Percentiles rank a stretch among this genome's conserved stretches.
These are phyloP conservation scores for Hygrophoropsis aurantiaca DNA, from an alignment of 768 basidiomycete species.

Conservation along the genomic window DNA sequence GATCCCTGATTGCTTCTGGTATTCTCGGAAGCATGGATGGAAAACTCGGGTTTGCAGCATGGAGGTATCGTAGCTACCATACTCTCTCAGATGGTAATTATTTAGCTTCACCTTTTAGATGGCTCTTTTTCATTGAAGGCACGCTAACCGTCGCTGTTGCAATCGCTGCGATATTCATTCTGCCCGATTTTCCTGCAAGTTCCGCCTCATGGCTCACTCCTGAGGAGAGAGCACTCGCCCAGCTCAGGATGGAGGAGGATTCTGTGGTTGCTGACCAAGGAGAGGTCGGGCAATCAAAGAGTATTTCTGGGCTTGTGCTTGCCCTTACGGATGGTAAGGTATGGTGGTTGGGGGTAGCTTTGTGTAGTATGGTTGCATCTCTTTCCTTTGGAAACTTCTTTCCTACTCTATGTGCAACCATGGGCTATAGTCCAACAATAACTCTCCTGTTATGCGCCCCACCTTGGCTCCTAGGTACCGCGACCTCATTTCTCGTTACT, in stretches of 20 bases:
- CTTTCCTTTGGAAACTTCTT: constrained; percentile 79
- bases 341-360: constrained; percentile 71
- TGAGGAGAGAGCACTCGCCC: constrained; percentile 54
- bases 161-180: constrained; percentile 53
- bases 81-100: background rate
- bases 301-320: constrained; percentile 47
- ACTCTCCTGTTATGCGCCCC: constrained; percentile 76
- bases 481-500: constrained; percentile 55
- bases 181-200: constrained; percentile 72
- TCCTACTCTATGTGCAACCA: constrained; percentile 70
- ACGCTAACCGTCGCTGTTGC: constrained; percentile 53
- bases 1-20: constrained; percentile 73
- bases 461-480: constrained; percentile 63
- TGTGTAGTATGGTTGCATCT: constrained; percentile 54
- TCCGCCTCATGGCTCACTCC: constrained; percentile 59
- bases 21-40: constrained; percentile 72
- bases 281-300: constrained; percentile 35
- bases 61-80: constrained; percentile 52
- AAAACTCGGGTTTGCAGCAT: constrained; percentile 62
- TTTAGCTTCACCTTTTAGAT: constrained; percentile 36
- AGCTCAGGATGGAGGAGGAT: constrained; percentile 62
- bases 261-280: constrained; percentile 49
- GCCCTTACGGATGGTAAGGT: constrained; percentile 76
- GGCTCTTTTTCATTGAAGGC: constrained; percentile 72
- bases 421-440: constrained; percentile 61